Percentiles rank a stretch among this genome's conserved stretches.
Evolutionary conservation across 2,329 filamentous ascomycete species (phyloP).

Genomic region (Colletotrichum plurivorum): DNA sequence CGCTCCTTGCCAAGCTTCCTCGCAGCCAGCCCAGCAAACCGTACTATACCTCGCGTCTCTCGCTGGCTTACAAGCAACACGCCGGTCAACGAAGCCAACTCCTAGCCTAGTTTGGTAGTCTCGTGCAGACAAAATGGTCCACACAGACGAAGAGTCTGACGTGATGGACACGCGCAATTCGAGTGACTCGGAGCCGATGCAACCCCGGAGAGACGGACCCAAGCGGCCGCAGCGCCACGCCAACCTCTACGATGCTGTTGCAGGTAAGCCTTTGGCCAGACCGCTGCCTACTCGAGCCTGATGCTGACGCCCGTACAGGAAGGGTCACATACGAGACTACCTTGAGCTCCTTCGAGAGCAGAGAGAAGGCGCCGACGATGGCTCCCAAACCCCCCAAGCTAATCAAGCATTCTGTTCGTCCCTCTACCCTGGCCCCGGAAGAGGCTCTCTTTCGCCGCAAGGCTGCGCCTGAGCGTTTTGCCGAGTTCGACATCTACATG

Average conservation of each 20-base stretch:
- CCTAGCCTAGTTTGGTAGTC: neutral
- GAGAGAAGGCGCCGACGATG: conserved; percentile 12
- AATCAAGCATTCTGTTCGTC: conserved; percentile 47
- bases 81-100: neutral
- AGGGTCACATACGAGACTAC: conserved; percentile 29
- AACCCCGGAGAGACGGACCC: neutral
- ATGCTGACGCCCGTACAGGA: conserved; percentile 24
- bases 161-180: neutral
- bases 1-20: too few relatives aligned
- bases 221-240: conserved; percentile 52
- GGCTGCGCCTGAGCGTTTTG: conserved; percentile 76
- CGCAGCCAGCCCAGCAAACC: too few relatives aligned
- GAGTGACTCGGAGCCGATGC: conserved; percentile 7
- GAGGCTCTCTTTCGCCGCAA: conserved; percentile 78
- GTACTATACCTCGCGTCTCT: too few relatives aligned
- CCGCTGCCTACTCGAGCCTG: neutral
- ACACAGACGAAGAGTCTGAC: neutral
- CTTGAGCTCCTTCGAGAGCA: conserved; percentile 11
- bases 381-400: conserved; percentile 28
- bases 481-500: conserved; percentile 80
- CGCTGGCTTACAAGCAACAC: neutral
- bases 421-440: conserved; percentile 71
- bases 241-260: conserved; percentile 81
- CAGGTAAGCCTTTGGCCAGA: conserved; percentile 63
- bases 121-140: neutral